Evolutionary conservation across 2,329 filamentous ascomycete species (phyloP), one percentile per base, ranked within the genome.

Genomic region (Graphiopsis chlorocephala): DNA sequence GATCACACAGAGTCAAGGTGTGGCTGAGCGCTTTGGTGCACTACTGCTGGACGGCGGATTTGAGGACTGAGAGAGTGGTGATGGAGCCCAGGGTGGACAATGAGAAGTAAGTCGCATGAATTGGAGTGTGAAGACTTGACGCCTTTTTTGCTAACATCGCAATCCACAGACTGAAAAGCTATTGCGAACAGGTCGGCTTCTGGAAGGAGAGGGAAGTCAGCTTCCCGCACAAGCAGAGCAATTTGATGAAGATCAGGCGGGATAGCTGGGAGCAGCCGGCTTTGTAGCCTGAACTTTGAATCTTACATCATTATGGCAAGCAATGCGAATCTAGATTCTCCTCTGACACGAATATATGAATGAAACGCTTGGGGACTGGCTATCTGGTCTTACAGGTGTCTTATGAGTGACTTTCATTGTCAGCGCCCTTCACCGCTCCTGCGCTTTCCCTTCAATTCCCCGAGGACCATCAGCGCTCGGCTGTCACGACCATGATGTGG

Each of bases 51-150:
- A 80, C 90, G 68, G 84, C 88, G 2, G 93, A 97, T 75, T 84
- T 87, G 70, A 83, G 95, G 68, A 98, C 94, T 1, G 88, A 92
- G 81, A 89, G 86, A 61, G 85, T 98, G 25, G 89, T 92, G 74
- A 79, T 98, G 71, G 95, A 99, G 79, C 95, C 95, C 2, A 86
- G 95, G 74, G 85, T 98, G 14, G 95, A 99, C 76, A 98, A 99
- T 76, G 81, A 84, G 64, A 93, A 91, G 94, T 97, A 77, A 78
- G 88, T 81, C 25, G 8, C n/a, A 20, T 4, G 38, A 20, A 1
- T 45, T 7, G 38, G 11, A 12, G 5, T 20, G 38, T 45, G n/a
- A 23, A 42, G n/a, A 11, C n/a, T 45, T 23, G n/a, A 20, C 1
- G 1, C 8, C 8, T 1, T 20, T 45, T 12, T 20, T 20, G 15